These are phyloP conservation scores for Candida koratica DNA, from an alignment of 805 yeast species.

Conservation along the genomic window DNA sequence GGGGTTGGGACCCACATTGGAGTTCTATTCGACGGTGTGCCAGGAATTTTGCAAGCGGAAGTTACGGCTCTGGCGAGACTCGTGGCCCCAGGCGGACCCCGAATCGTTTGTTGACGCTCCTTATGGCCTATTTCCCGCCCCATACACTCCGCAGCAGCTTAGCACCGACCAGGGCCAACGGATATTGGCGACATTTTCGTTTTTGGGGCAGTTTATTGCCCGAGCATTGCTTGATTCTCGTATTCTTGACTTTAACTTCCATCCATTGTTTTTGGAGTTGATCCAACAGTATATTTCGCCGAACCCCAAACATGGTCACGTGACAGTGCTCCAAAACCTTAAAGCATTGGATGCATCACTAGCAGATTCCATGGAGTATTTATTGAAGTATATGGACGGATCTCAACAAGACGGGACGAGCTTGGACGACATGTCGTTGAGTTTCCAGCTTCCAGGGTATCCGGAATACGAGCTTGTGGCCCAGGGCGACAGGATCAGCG, in stretches of 20 bases:
- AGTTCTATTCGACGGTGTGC: conserved; percentile 81
- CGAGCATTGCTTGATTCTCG: conserved; percentile 85
- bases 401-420: conserved; percentile 20
- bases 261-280: conserved; percentile 62
- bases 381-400: conserved; percentile 41
- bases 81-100: conserved; percentile 16
- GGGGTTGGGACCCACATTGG: conserved; percentile 94
- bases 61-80: conserved; percentile 66
- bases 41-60: conserved; percentile 60
- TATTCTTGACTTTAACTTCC: conserved; percentile 77
- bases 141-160: conserved; percentile 34
- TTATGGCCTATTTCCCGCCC: conserved; percentile 72
- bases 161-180: conserved; percentile 35
- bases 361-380: conserved; percentile 52
- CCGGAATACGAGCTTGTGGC: conserved; percentile 53
- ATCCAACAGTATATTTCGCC: conserved; percentile 34
- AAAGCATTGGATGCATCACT: conserved; percentile 53
- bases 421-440: conserved; percentile 54
- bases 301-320: conserved; percentile 17
- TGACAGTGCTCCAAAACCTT: conserved; percentile 37
- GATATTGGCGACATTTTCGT: conserved; percentile 51
- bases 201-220: conserved; percentile 80
- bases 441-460: conserved; percentile 76
- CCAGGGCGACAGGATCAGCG: conserved; percentile 49
- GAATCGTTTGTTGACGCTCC: conserved; percentile 37